These are phyloP conservation scores for Dactylella cylindrospora DNA, from an alignment of 2,329 filamentous ascomycete species.

Conservation along the genomic window DNA sequence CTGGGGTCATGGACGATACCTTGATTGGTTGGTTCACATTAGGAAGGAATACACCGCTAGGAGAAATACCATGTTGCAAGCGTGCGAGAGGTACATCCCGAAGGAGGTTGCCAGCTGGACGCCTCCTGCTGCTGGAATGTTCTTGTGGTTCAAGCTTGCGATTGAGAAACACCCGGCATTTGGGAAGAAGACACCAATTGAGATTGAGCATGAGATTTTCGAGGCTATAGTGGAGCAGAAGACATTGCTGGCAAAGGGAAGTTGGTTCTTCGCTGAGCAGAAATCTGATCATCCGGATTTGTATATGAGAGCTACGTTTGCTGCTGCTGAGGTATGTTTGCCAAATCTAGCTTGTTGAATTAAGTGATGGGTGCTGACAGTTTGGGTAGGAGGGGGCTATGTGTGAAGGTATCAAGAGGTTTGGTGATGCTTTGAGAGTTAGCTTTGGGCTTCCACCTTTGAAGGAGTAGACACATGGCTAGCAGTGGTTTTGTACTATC, in stretches of 20 bases:
- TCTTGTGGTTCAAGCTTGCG: slow-evolving; percentile 77
- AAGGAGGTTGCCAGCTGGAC: slow-evolving; percentile 74
- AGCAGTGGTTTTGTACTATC: not conserved
- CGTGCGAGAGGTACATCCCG: slow-evolving; percentile 77
- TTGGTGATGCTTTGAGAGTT: slow-evolving; percentile 71
- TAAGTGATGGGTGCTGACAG: slow-evolving; percentile 7
- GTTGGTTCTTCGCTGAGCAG: slow-evolving; percentile 83
- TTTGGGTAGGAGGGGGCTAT: slow-evolving; percentile 63
- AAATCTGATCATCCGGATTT: slow-evolving; percentile 63
- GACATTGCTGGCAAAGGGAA: slow-evolving; percentile 79
- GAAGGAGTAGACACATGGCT: slow-evolving; percentile 1
- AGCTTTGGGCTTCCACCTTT: slow-evolving; percentile 57
- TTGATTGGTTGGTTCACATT: slow-evolving; percentile 84
- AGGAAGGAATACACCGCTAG: slow-evolving; percentile 77
- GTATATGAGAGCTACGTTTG: slow-evolving; percentile 89
- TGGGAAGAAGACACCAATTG: slow-evolving; percentile 59
- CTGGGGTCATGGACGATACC: slow-evolving; percentile 89
- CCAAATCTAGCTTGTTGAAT: slow-evolving; percentile 38
- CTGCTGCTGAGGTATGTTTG: slow-evolving; percentile 63
- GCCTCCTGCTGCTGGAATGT: slow-evolving; percentile 87
- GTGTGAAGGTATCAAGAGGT: slow-evolving; percentile 69
- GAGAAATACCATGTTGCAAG: slow-evolving; percentile 72
- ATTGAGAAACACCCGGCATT: slow-evolving; percentile 66
- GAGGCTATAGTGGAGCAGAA: slow-evolving; percentile 71
- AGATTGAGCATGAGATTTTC: slow-evolving; percentile 86